Percentiles rank a stretch among this genome's conserved stretches.
phyloP scores from a whole-genome alignment of 768 basidiomycete species.

The Xanthoconium stramineum region DNA sequence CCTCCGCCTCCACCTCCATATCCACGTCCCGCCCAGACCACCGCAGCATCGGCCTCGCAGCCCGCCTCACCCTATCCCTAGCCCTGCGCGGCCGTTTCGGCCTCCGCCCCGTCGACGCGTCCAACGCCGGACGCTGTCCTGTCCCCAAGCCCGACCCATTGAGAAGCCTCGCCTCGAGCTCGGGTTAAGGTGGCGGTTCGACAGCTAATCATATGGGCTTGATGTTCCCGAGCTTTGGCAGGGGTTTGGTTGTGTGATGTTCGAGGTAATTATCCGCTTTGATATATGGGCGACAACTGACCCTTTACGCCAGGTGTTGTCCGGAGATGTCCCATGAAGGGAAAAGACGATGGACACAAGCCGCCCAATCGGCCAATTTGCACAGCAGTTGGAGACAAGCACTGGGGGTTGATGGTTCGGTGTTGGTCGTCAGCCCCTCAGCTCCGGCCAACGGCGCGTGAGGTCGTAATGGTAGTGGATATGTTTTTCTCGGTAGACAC shows the following conservation, averaged over 20 bases:
- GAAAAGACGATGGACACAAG: no score
- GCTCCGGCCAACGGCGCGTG: background rate
- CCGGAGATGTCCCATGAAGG: no score
- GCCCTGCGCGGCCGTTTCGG: conserved; percentile 62
- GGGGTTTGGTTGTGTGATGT: no score
- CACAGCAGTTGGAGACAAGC: no score
- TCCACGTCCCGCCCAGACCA: background rate
- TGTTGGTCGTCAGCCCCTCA: background rate
- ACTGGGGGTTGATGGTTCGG: no score
- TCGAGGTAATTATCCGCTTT: no score
- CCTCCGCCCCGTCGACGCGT: conserved; percentile 9
- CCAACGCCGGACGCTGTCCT: background rate
- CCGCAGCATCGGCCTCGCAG: conserved; percentile 33
- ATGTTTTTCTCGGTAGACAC: background rate
- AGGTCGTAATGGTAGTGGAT: background rate
- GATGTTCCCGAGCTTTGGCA: no score
- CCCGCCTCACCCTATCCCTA: conserved; percentile 55
- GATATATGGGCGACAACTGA: no score
- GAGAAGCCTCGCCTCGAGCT: no score
- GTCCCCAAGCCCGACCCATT: background rate
- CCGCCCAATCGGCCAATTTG: no score
- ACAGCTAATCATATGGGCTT: no score
- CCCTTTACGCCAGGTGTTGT: no score
- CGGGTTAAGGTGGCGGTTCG: conserved; percentile 10
- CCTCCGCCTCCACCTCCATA: conserved; percentile 31